Evolutionary conservation across 1,139 yeast species (phyloP).

Genomic region (Candida sojae): DNA sequence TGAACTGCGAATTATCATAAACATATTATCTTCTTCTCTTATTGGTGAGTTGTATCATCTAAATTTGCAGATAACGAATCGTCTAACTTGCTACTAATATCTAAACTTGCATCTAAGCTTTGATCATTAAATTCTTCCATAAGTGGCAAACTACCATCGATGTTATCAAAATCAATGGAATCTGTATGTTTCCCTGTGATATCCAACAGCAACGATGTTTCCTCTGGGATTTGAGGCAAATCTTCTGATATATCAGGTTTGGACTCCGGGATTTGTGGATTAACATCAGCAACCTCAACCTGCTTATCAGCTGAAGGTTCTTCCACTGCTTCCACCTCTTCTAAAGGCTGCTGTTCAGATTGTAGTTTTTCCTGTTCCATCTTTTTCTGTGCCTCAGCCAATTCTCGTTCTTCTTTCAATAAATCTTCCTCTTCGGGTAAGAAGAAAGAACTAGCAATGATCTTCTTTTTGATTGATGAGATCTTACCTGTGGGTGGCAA

Average conservation of each 20-base stretch:
- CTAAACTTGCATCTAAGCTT: neutral
- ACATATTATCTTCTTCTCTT: too few relatives aligned
- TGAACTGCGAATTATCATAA: too few relatives aligned
- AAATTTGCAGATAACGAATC: neutral
- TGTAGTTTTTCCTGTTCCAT: conserved; percentile 1
- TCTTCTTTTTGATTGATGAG: conserved; percentile 64
- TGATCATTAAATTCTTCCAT: conserved; percentile 31
- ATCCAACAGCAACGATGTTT: conserved; percentile 19
- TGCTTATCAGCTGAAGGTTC: neutral
- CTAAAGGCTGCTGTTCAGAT: conserved; percentile 1
- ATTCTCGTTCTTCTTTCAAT: conserved; percentile 1
- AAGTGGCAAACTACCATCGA: conserved; percentile 44
- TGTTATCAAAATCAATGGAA: neutral
- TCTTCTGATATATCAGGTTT: neutral
- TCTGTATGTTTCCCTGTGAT: neutral
- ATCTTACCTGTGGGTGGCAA: conserved; percentile 95
- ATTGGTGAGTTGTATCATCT: neutral
- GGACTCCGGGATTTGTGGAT: neutral
- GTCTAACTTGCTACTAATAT: neutral
- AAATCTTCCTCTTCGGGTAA: conserved; percentile 27
- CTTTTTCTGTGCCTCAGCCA: neutral
- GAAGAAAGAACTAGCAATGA: conserved; percentile 53
- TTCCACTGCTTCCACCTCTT: neutral
- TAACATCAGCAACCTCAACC: neutral
- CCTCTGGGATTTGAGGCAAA: conserved; percentile 14